Base-by-base conservation (phyloP, 371 early-diverging fungal species). In the Dinochytrium kinnereticum region DNA sequence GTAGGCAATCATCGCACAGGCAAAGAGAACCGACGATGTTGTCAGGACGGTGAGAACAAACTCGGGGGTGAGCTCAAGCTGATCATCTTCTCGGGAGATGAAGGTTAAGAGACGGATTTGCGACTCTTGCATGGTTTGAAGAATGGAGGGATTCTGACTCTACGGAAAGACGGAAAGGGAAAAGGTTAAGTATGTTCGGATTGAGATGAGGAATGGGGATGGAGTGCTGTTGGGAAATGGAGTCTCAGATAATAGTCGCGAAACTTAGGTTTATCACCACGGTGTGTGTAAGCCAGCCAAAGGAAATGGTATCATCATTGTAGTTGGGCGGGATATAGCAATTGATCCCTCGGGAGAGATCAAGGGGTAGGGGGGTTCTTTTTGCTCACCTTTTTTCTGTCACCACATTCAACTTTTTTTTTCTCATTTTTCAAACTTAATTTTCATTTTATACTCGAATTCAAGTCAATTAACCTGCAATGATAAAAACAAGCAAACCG, bases 261-360 rank as follows among this genome's bases (percentile, higher is more conserved):
- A 61, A 61, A 34, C 34, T 33, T 34, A 61, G 3, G 30, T 3
- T 61, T 61, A 24, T 61, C 61, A 7, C 61, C 61, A 61, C 24
- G 61, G 10, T 15, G 10, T 10, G 26, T 15, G 61, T 61, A 37
- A 61, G 61, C 30, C 61, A 61, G 61, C 61, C 61, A 61, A 61
- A 61, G 61, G 61, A 61, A 61, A 34, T 15, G n/a, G 34, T 37
- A 10, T 61, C 61, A 61, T 61, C 61, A 5, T 5, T 21, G 36
- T 44, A 10, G 13, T 13, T 44, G 49, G 49, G 49, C 21, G 10
- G 49, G 21, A n/a, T n/a, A n/a, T n/a, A n/a, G n/a, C n/a, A n/a
- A n/a, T n/a, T n/a, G n/a, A n/a, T n/a, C n/a, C n/a, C n/a, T n/a
- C n/a, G n/a, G n/a, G n/a, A n/a, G n/a, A n/a, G n/a, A n/a, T n/a